Conservation (phyloP, 257 asterid genomes). For the Echium plantagineum region DNA sequence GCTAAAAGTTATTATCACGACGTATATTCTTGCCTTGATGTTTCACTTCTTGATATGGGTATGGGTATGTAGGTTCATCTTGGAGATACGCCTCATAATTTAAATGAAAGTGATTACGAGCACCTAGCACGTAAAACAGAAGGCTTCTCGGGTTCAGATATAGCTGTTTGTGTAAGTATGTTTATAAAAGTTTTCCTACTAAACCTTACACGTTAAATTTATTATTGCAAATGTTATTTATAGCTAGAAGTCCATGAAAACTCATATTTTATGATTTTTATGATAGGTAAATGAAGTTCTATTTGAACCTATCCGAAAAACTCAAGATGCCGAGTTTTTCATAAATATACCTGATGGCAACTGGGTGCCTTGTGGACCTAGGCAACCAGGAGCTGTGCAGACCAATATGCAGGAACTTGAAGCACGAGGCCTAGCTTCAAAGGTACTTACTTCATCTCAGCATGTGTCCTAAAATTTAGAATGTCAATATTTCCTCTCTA, state of each 20-base stretch:
- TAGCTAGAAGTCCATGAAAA: background rate
- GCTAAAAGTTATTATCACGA: background rate
- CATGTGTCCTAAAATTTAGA: background rate
- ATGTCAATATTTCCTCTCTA: background rate
- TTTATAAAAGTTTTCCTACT: background rate
- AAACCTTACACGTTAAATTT: background rate
- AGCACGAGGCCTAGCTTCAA: slow-evolving; percentile 61
- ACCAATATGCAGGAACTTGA: slow-evolving; percentile 83
- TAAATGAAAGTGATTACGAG: background rate
- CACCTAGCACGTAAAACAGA: background rate
- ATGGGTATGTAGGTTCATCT: slow-evolving; percentile 32
- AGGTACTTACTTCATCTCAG: slow-evolving; percentile 32
- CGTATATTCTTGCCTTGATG: background rate
- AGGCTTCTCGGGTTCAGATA: slow-evolving; percentile 1
- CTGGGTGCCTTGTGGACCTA: slow-evolving; percentile 93
- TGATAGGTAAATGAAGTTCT: slow-evolving; percentile 88
- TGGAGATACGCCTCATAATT: slow-evolving; percentile 37
- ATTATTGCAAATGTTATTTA: background rate
- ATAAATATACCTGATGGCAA: slow-evolving; percentile 38
- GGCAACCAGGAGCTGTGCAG: slow-evolving; percentile 73
- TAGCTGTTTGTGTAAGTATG: slow-evolving; percentile 3
- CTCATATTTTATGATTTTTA: slow-evolving; percentile 1
- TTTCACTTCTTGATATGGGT: background rate
- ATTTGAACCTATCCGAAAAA: slow-evolving; percentile 95
- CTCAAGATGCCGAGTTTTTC: slow-evolving; percentile 90